Evolutionary conservation across 1,284 basidiomycete species (phyloP).

Genomic region (Leccinum pallidistipes): DNA sequence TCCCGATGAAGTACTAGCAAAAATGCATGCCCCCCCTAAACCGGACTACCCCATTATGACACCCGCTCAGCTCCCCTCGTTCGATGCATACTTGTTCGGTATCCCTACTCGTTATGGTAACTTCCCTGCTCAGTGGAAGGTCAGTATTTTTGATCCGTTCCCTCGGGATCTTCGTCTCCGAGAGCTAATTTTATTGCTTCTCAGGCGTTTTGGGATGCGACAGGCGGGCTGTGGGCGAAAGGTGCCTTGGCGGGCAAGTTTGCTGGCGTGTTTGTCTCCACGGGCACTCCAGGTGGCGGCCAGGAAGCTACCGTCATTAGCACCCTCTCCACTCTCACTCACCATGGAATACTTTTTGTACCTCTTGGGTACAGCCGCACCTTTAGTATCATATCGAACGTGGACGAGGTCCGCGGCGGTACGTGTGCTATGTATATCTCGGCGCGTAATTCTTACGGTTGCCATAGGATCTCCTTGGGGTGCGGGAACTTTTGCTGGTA

Average conservation of each 20-base stretch:
- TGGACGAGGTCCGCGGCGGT: slow-evolving; percentile 47
- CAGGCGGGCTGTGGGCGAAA: slow-evolving; percentile 50
- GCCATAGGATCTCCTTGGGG: slow-evolving; percentile 41
- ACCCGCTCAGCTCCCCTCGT: slow-evolving; percentile 44
- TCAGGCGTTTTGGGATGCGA: slow-evolving; percentile 50
- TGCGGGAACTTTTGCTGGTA: slow-evolving; percentile 48
- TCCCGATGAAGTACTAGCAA: slow-evolving; percentile 49
- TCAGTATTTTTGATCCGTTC: slow-evolving; percentile 10
- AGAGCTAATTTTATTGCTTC: slow-evolving; percentile 7
- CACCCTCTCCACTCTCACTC: slow-evolving; percentile 54
- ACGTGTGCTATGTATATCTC: slow-evolving; percentile 4
- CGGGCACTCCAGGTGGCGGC: slow-evolving; percentile 45
- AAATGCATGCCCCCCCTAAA: slow-evolving; percentile 53
- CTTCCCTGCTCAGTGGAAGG: slow-evolving; percentile 39
- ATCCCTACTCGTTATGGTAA: slow-evolving; percentile 51
- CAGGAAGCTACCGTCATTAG: slow-evolving; percentile 49
- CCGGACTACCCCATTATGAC: slow-evolving; percentile 48
- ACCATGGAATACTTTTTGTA: slow-evolving; percentile 55
- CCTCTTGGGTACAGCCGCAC: slow-evolving; percentile 51
- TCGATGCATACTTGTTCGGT: slow-evolving; percentile 41
- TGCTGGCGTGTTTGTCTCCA: slow-evolving; percentile 46
- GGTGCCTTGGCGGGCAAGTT: slow-evolving; percentile 57
- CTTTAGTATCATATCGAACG: slow-evolving; percentile 39
- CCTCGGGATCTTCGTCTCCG: neutral
- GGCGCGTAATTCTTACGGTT: neutral